Percentiles rank a stretch among this genome's conserved stretches.
Conservation (phyloP, 2,329 filamentous ascomycete genomes). For the Trichophyton schoenleinii region DNA sequence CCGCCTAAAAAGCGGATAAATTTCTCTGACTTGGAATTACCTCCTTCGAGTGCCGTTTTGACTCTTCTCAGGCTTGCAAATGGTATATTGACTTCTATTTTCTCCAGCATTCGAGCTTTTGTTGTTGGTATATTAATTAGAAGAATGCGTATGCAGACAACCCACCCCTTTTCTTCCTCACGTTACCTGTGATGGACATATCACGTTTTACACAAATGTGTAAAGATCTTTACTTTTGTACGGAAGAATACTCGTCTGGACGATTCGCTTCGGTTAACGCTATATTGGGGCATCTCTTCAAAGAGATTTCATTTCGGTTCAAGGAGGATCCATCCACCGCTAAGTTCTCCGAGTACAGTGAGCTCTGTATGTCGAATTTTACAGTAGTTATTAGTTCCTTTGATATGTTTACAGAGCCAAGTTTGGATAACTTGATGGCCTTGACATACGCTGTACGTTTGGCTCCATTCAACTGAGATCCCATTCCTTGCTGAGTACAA, state of each 20-base stretch:
- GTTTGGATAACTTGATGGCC: slow-evolving; percentile 45
- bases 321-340: slow-evolving; percentile 15
- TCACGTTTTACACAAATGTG: slow-evolving; percentile 28
- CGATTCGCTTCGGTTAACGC: slow-evolving; percentile 31
- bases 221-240: slow-evolving; percentile 33
- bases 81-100: slow-evolving; percentile 16
- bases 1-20: slow-evolving; percentile 18
- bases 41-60: slow-evolving; percentile 25
- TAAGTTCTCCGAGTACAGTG: slow-evolving; percentile 21
- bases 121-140: neutral
- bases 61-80: slow-evolving; percentile 23
- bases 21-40: slow-evolving; percentile 26
- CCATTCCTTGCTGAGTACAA: no score
- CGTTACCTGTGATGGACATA: slow-evolving; percentile 17
- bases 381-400: slow-evolving; percentile 37
- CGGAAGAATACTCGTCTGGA: slow-evolving; percentile 30
- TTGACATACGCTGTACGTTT: slow-evolving; percentile 43
- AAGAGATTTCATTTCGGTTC: slow-evolving; percentile 19
- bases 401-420: slow-evolving; percentile 45
- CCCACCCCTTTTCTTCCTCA: slow-evolving; percentile 13
- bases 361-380: slow-evolving; percentile 33
- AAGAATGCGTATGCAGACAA: slow-evolving; percentile 7
- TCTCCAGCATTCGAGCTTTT: neutral
- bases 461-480: neutral
- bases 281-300: slow-evolving; percentile 28